A percentile compares a stretch with the other conserved stretches of the same genome.
phyloP scores from a whole-genome alignment of 2,329 filamentous ascomycete genomes.

The Trichophaea hybrida region DNA sequence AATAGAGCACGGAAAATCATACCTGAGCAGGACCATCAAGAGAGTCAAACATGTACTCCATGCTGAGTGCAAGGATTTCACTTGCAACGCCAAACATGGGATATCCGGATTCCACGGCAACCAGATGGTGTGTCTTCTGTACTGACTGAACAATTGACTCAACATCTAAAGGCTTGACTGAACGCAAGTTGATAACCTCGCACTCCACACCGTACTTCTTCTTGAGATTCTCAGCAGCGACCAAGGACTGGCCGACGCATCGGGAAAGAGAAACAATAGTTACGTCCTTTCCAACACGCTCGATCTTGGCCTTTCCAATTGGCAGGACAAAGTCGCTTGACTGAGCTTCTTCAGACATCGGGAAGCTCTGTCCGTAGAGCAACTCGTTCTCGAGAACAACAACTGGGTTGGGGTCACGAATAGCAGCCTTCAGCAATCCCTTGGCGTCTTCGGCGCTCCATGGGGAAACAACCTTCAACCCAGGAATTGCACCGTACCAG shows the following conservation, averaged over 20 bases:
- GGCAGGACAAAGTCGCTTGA: conserved; percentile 93
- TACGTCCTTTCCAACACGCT: conserved; percentile 87
- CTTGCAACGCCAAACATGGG: conserved; percentile 84
- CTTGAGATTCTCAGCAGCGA: conserved; percentile 81
- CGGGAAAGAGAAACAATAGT: conserved; percentile 91
- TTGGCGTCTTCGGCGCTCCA: conserved; percentile 98
- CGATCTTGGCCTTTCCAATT: conserved; percentile 98
- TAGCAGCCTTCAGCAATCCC: conserved; percentile 92
- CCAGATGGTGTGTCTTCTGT: conserved; percentile 92
- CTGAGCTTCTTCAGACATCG: conserved; percentile 93
- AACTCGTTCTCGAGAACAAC: conserved; percentile 73
- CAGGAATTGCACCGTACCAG: conserved; percentile 97
- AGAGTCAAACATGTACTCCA: conserved; percentile 98
- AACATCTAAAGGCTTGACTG: conserved; percentile 89
- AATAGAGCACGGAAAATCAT: conserved; percentile 1
- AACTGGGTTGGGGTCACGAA: conserved; percentile 95
- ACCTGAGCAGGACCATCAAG: conserved; percentile 75
- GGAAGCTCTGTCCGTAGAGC: conserved; percentile 85
- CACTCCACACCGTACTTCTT: conserved; percentile 90
- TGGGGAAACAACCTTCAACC: conserved; percentile 88
- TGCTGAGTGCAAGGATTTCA: conserved; percentile 84
- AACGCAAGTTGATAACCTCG: conserved; percentile 96
- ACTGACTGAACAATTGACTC: conserved; percentile 92
- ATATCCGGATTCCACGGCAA: conserved; percentile 90
- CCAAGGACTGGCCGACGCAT: conserved; percentile 81